Evolutionary conservation across 2,329 filamentous ascomycete genomes (phyloP).

Genomic region (Colletotrichum sidae): DNA sequence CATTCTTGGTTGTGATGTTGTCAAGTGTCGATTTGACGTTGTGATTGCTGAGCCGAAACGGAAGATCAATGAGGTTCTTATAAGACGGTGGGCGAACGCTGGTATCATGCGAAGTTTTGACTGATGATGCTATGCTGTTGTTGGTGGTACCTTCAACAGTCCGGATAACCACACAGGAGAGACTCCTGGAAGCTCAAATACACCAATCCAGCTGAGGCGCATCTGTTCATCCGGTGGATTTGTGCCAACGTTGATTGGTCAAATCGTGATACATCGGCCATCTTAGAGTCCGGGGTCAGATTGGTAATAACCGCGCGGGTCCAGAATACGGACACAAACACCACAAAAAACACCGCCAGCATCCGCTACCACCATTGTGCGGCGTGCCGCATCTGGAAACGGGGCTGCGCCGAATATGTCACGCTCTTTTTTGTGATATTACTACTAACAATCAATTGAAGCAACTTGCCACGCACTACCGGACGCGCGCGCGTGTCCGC

Average conservation of each 20-base stretch:
- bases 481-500: too few relatives aligned
- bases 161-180: neutral
- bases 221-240: slow-evolving; percentile 3
- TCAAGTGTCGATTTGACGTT: neutral
- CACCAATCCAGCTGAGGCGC: neutral
- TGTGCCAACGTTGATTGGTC: slow-evolving; percentile 13
- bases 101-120: slow-evolving; percentile 16
- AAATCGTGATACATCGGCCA: neutral
- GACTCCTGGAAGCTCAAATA: slow-evolving; percentile 26
- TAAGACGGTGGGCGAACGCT: neutral
- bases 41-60: neutral
- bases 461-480: too few relatives aligned
- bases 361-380: neutral
- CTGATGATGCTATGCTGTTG: neutral
- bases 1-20: slow-evolving; percentile 46
- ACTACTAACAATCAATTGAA: too few relatives aligned
- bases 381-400: neutral
- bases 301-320: slow-evolving; percentile 38
- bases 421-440: neutral
- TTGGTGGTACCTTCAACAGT: neutral
- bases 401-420: neutral
- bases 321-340: neutral
- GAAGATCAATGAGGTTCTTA: neutral
- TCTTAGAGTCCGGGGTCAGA: slow-evolving; percentile 24
- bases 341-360: neutral